Evolutionary conservation across 495 filamentous ascomycete species (phyloP).

Genomic region (Xylaria scruposa): DNA sequence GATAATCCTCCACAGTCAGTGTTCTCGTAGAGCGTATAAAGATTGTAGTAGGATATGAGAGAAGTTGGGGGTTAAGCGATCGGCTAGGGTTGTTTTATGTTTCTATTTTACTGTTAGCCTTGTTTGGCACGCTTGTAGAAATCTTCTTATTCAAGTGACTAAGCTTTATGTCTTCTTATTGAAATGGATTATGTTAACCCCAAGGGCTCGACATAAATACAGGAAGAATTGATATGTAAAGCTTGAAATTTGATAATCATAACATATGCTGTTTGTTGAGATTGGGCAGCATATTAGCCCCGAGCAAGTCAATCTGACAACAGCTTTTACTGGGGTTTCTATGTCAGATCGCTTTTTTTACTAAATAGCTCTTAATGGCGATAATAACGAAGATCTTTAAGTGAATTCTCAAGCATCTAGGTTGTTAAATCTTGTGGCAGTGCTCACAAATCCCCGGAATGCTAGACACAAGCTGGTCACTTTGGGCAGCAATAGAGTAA

Average conservation of each 20-base stretch:
- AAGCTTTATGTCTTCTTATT: background rate
- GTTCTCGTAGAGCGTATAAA: background rate
- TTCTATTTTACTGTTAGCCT: background rate
- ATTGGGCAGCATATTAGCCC: background rate
- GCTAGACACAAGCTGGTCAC: background rate
- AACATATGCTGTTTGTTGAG: background rate
- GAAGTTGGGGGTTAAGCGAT: background rate
- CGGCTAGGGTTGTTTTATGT: background rate
- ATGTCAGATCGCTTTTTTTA: background rate
- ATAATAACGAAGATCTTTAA: background rate
- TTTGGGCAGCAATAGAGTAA: background rate
- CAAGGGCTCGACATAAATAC: too few species aligned
- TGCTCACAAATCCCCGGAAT: slow-evolving; percentile 4
- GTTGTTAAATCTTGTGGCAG: background rate
- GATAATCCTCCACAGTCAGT: background rate
- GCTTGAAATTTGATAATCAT: background rate
- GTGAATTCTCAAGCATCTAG: background rate
- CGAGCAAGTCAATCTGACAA: background rate
- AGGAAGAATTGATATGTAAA: background rate
- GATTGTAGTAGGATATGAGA: background rate
- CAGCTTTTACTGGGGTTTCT: background rate
- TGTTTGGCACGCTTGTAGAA: background rate
- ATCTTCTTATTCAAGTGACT: background rate
- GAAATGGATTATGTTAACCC: too few species aligned
- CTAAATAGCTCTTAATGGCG: background rate